Evolutionary conservation across 139 green algal genomes (phyloP).

Genomic region (Coelastrella sp.): DNA sequence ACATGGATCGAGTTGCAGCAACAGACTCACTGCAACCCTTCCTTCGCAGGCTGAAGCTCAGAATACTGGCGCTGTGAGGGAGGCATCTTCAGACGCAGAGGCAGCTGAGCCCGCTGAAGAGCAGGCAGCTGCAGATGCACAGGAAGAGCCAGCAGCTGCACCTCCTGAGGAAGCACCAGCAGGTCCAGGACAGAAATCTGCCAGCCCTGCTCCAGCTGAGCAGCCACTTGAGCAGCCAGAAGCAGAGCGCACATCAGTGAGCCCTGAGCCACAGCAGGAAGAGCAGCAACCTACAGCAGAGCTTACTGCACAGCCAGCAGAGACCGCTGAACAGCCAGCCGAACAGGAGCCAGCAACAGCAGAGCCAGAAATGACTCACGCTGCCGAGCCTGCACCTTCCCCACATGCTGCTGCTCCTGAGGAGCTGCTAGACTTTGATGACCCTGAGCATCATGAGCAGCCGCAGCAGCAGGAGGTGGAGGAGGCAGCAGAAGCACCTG

Average conservation of each 20-base stretch:
- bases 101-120: neutral
- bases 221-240: neutral
- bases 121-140: neutral
- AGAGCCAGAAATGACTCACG: neutral
- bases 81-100: neutral
- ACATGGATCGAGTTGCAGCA: too few species aligned
- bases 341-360: neutral
- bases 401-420: constrained; percentile 4
- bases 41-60: neutral
- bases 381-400: neutral
- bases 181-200: too few species aligned
- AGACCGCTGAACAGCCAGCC: neutral
- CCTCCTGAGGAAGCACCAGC: neutral
- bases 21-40: neutral
- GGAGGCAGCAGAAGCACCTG: neutral
- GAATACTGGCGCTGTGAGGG: neutral
- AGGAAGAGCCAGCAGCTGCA: constrained; percentile 11
- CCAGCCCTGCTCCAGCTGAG: too few species aligned
- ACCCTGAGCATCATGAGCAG: constrained; percentile 20
- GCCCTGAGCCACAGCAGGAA: neutral
- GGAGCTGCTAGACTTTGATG: constrained; percentile 37
- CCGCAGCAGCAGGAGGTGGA: constrained; percentile 25
- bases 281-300: neutral
- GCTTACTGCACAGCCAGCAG: neutral
- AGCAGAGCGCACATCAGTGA: neutral